phyloP scores from a whole-genome alignment of 139 green algal genomes.

The Picochlorum sp. region DNA sequence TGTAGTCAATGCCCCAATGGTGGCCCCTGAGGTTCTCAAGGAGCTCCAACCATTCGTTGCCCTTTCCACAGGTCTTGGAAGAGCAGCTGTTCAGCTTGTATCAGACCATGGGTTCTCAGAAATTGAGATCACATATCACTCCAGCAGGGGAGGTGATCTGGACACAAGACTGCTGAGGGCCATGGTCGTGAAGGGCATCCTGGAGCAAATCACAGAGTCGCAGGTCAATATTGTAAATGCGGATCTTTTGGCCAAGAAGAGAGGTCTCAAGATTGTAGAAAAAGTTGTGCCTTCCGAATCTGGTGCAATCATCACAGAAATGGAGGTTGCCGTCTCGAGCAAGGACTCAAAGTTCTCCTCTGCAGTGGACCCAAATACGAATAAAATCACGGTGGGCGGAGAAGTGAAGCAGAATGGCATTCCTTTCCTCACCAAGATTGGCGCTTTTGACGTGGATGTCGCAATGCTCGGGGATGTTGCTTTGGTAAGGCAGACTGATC shows the following conservation, averaged over 20 bases:
- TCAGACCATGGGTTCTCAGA: conserved; percentile 63
- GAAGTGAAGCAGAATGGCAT: conserved; percentile 42
- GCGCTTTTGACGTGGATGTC: conserved; percentile 83
- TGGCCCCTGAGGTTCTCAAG: conserved; percentile 80
- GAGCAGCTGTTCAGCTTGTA: conserved; percentile 55
- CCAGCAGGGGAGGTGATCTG: conserved; percentile 69
- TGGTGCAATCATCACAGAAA: conserved; percentile 5
- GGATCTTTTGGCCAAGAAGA: conserved; percentile 83
- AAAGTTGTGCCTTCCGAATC: conserved; percentile 39
- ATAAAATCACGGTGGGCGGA: conserved; percentile 66
- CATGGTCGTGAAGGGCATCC: conserved; percentile 85
- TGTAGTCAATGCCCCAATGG: conserved; percentile 90
- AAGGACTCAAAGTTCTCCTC: conserved; percentile 55
- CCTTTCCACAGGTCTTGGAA: conserved; percentile 68
- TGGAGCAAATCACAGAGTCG: conserved; percentile 48
- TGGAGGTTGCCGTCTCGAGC: conserved; percentile 59
- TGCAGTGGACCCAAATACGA: conserved; percentile 39
- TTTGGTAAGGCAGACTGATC: conserved; percentile 73
- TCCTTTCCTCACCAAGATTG: conserved; percentile 81
- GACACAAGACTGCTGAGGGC: conserved; percentile 90
- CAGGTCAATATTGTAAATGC: conserved; percentile 93
- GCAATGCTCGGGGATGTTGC: conserved; percentile 57
- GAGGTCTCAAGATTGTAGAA: conserved; percentile 73
- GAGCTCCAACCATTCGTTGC: conserved; percentile 85
- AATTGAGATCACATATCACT: conserved; percentile 73